Conservation (phyloP, 2,329 filamentous ascomycete species). For the Apiospora malaysiana region DNA sequence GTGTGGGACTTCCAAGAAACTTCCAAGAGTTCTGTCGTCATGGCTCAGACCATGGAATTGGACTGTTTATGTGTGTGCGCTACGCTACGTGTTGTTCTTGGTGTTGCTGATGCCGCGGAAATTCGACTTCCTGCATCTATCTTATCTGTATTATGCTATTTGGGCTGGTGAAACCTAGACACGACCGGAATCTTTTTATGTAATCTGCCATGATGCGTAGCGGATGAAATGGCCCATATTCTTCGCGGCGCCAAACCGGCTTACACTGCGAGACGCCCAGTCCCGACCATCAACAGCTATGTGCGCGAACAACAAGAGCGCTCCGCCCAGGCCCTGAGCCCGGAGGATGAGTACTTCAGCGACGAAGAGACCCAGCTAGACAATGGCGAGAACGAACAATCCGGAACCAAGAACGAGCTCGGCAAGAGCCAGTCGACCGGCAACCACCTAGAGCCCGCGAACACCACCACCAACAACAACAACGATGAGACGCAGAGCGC, state of each 20-base stretch:
- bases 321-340: conserved; percentile 7
- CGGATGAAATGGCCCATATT: conserved; percentile 7
- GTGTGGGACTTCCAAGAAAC: background rate
- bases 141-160: background rate
- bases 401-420: background rate
- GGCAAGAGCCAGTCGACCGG: background rate
- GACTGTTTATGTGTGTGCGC: background rate
- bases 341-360: conserved; percentile 1
- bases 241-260: conserved; percentile 14
- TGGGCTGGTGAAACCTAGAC: background rate
- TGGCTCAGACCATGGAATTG: background rate
- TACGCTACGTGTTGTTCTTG: background rate
- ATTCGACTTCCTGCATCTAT: background rate
- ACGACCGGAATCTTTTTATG: background rate
- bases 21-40: background rate
- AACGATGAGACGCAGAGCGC: background rate
- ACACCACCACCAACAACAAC: background rate
- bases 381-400: background rate
- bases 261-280: conserved; percentile 18
- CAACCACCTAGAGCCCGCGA: background rate
- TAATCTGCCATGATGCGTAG: background rate
- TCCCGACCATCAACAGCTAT: conserved; percentile 20
- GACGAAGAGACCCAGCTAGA: background rate
- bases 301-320: conserved; percentile 5
- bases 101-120: background rate